Base-by-base conservation (phyloP, 345 rosid species). In the Dimocarpus longan region DNA sequence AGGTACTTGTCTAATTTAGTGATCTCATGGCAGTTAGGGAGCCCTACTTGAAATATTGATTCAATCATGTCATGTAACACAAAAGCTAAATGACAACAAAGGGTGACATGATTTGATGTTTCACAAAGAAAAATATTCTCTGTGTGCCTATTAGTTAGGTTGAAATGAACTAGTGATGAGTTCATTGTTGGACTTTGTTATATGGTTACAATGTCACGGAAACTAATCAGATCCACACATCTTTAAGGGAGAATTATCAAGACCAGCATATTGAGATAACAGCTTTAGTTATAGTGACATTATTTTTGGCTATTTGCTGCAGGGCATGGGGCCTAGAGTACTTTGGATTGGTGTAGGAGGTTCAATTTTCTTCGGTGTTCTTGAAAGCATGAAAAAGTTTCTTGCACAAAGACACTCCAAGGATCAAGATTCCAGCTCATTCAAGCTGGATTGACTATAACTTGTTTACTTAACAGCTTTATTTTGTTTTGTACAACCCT, bases 261-360 rank as follows among this genome's bases (percentile, higher is more conserved):
- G 65, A 60, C 1, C 3, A 7, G 10, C 12, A 57, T 57, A n/a
- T 18, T 57, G 24, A 57, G 63, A 57, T 57, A 57, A 6, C 63
- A 57, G 24, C 63, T 57, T 57, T 57, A 8, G 22, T 6, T 67
- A 60, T 44, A 44, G 39, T 78, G 26, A 78, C 63, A 37, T 67
- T n/a, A 1, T 2, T 12, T 73, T 22, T 59, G 52, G 52, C n/a
- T 28, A 5, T 81, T 32, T 54, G 16, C 10, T 83, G 81, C 90
- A 93, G 97, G 97, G 97, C 70, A 79, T 91, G 79, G 93, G 93
- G 37, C 92, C 93, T n/a, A 88, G 97, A 75, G 91, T 91, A 13
- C 7, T 91, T 77, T 93, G 93, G 95, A 89, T 92, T 10, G 95
- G 95, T 39, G 76, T 93, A 11, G 95, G 97, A 22, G 97, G 92